Percentiles rank a stretch among this genome's conserved stretches.
Conservation (phyloP, 2,329 filamentous ascomycete species). For the Fusarium brachygibbosum region DNA sequence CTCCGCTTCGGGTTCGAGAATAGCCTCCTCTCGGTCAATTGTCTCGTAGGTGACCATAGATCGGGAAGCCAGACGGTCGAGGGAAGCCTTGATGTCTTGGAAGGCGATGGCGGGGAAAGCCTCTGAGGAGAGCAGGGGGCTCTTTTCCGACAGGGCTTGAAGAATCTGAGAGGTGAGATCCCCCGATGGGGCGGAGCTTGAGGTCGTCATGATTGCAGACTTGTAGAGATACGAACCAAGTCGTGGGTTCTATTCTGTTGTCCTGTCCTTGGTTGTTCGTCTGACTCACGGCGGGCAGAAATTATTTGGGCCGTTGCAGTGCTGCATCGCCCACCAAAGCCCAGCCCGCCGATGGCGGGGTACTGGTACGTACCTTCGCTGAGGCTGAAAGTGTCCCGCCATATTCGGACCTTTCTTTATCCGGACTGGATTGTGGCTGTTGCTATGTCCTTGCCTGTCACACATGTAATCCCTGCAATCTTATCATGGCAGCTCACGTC, state of each 20-base stretch:
- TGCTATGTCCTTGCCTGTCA: conserved; percentile 16
- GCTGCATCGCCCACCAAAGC: conserved; percentile 37
- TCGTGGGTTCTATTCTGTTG: conserved; percentile 25
- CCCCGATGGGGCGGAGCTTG: conserved; percentile 55
- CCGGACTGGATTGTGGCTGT: conserved; percentile 18
- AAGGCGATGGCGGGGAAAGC: conserved; percentile 77
- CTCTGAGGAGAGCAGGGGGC: conserved; percentile 76
- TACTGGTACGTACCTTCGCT: conserved; percentile 37
- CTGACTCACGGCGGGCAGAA: conserved; percentile 48
- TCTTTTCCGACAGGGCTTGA: conserved; percentile 72
- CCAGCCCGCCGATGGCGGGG: conserved; percentile 43
- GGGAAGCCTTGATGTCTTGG: conserved; percentile 82
- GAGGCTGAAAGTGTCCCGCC: conserved; percentile 14
- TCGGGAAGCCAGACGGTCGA: conserved; percentile 87
- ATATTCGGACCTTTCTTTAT: conserved; percentile 32
- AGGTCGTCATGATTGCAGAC: conserved; percentile 59
- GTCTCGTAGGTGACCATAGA: conserved; percentile 90
- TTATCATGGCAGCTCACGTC: conserved; percentile 44
- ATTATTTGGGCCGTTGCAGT: conserved; percentile 43
- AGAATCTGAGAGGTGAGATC: conserved; percentile 77
- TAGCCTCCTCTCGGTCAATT: conserved; percentile 81
- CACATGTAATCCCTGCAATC: conserved; percentile 44
- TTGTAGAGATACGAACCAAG: conserved; percentile 26
- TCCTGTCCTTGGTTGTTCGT: conserved; percentile 36
- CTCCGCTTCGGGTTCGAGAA: conserved; percentile 81